A percentile compares a stretch with the other conserved stretches of the same genome.
phyloP scores from a whole-genome alignment of 495 filamentous ascomycete genomes.

The Lepraria neglecta region DNA sequence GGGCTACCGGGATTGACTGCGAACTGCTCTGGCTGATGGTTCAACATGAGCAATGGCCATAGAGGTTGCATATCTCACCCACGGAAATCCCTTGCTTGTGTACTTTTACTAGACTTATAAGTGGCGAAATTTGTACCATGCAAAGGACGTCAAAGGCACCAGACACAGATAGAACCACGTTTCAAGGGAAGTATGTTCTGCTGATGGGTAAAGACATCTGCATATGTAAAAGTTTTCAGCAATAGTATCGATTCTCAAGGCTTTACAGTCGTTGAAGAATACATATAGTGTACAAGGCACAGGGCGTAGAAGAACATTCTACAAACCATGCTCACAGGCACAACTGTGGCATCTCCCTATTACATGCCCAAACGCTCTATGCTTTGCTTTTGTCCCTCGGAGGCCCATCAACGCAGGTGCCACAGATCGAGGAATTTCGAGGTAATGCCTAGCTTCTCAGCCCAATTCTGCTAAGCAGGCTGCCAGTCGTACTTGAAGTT shows the following conservation, averaged over 20 bases:
- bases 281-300: slow-evolving; percentile 18
- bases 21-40: too few relatives aligned
- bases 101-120: too few relatives aligned
- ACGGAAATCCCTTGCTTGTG: too few relatives aligned
- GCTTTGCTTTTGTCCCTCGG: slow-evolving; percentile 6
- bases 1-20: too few relatives aligned
- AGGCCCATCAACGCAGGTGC: slow-evolving; percentile 32
- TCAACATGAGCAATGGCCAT: too few relatives aligned
- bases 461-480: slow-evolving; percentile 42
- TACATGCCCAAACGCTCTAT: slow-evolving; percentile 1
- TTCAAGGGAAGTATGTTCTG: too few relatives aligned
- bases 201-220: too few relatives aligned
- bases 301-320: slow-evolving; percentile 6
- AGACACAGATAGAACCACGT: too few relatives aligned
- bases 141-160: too few relatives aligned
- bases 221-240: neutral
- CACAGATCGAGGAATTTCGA: slow-evolving; percentile 23
- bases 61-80: too few relatives aligned
- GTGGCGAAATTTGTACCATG: too few relatives aligned
- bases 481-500: slow-evolving; percentile 29
- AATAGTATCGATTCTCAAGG: neutral
- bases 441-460: slow-evolving; percentile 32
- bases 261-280: slow-evolving; percentile 11
- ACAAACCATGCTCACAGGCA: slow-evolving; percentile 7
- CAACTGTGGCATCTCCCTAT: neutral